phyloP scores from a whole-genome alignment of 2,329 filamentous ascomycete genomes.

The Fusarium sp. region DNA sequence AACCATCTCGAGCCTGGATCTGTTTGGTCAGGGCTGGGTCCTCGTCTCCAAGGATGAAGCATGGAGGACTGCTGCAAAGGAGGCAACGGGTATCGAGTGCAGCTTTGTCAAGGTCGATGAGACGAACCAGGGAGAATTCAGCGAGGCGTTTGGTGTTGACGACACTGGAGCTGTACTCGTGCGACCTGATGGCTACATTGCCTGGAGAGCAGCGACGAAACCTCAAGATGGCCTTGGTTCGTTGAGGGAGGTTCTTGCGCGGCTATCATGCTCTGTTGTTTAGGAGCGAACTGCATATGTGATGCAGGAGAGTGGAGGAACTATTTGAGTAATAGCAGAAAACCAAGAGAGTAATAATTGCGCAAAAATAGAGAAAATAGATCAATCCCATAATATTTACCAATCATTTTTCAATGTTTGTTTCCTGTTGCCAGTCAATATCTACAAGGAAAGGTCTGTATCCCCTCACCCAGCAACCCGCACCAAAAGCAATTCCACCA shows the following conservation, averaged over 20 bases:
- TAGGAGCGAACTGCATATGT: not conserved
- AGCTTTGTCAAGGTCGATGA: slow-evolving; percentile 18
- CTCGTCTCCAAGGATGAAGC: slow-evolving; percentile 18
- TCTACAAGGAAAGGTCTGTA: not conserved
- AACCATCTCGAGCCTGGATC: slow-evolving; percentile 21
- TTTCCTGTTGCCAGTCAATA: not conserved
- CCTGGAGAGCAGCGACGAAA: slow-evolving; percentile 12
- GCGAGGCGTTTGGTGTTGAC: not conserved
- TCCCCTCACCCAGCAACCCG: not conserved
- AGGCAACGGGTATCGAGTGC: not conserved
- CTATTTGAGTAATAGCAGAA: not conserved
- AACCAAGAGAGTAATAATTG: not conserved
- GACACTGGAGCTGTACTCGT: slow-evolving; percentile 13
- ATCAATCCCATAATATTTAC: not conserved
- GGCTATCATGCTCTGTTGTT: not conserved
- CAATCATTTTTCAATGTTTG: not conserved
- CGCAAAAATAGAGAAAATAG: not conserved
- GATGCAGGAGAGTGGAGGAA: not conserved
- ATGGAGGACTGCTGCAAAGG: not conserved
- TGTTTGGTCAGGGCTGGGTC: slow-evolving; percentile 15
- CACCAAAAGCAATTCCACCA: not conserved
- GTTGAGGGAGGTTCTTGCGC: not conserved
- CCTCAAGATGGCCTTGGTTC: not conserved
- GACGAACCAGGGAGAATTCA: not conserved
- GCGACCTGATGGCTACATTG: slow-evolving; percentile 25